Evolutionary conservation across 495 filamentous ascomycete species (phyloP), one percentile per base, ranked within the genome.

Genomic region (Bacidia gigantensis): DNA sequence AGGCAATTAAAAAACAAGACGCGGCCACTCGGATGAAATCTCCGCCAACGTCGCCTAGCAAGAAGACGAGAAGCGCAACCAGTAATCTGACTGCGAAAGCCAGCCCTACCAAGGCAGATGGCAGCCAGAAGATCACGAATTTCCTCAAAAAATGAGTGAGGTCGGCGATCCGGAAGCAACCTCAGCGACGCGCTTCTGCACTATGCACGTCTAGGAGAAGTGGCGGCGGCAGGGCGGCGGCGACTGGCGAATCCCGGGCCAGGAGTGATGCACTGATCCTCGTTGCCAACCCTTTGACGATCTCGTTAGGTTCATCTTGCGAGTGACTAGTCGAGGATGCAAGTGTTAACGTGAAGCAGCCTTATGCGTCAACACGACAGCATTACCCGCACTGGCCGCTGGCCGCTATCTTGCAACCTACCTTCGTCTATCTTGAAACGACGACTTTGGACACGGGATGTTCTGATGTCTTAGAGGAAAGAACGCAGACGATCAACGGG

Each of bases 51-150:
- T 64, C 63, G 43, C 18, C 65, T 3, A 69, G 54, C 42, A 67
- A 58, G 39, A 68, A 69, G 51, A 72, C 58, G 11, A 73, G 67
- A 56, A 74, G 70, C 58, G 67, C 73, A 11, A 73, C 65, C 22
- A 74, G 60, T 35, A 74, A 79, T 53, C 60, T 63, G 56, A 67
- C 66, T 21, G 61, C 64, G 12, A 49, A 72, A 61, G 46, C 62
- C 59, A 69, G 61, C 46, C 69, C 70, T 10, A 57, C 54, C 14
- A 81, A 84, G 57, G 47, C 64, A 2, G 73, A 74, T 46, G 81
- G 83, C 10, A 86, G 76, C 48, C 82, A 84, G 64, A 83, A 80
- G 67, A 95, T 95, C 52, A 95, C 88, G 0, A 87, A 74, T 49
- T 95, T 93, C 63, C 92, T 93, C 67, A 76, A 70, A 24, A 50